Base-by-base conservation (phyloP, 148 eudicot species). In the Vaccinium myrtillus region DNA sequence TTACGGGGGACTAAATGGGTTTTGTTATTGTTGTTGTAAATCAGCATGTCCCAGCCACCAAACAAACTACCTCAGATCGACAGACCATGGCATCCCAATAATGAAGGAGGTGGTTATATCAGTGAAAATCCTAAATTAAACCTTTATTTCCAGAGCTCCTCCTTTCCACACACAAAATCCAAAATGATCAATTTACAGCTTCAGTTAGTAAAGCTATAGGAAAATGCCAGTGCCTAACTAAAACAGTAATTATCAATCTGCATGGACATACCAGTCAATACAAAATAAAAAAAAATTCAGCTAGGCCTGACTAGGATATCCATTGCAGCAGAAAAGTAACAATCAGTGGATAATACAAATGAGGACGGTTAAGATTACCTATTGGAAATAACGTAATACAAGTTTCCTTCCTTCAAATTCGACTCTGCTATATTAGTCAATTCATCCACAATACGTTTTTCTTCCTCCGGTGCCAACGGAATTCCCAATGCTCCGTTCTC, bases 401-500 rank as follows among this genome's bases (percentile, higher is more conserved):
- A 85, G 83, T 92, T 81, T 75, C 98, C 99, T 87, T 94, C 91
- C 73, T 87, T 85, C 84, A 90, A 84, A 88, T 89, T 90, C 53
- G 93, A 83, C 84, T 94, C 98, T 1, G 97, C 94, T 84, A 89
- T 77, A 58, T 85, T 81, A 15, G 76, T 87, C 84, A 96, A 87
- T 79, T 91, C 91, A 49, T 85, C 78, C 10, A 94, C 77, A 32
- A 92, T 91, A 84, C 87, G 86, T 63, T 85, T 87, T 85, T 96
- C 95, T 15, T 91, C 93, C 75, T 91, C 91, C 7, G 97, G 97
- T 53, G 92, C 82, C 79, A 88, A 86, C 25, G 94, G 94, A 81
- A 90, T 75, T 23, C 81, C 87, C 84, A 84, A 87, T 36, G 87
- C 85, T 67, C 90, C 95, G 83, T 90, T 90, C 87, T 85, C 90